Evolutionary conservation across 495 filamentous ascomycete species (phyloP).

Genomic region (Neurospora discreta): DNA sequence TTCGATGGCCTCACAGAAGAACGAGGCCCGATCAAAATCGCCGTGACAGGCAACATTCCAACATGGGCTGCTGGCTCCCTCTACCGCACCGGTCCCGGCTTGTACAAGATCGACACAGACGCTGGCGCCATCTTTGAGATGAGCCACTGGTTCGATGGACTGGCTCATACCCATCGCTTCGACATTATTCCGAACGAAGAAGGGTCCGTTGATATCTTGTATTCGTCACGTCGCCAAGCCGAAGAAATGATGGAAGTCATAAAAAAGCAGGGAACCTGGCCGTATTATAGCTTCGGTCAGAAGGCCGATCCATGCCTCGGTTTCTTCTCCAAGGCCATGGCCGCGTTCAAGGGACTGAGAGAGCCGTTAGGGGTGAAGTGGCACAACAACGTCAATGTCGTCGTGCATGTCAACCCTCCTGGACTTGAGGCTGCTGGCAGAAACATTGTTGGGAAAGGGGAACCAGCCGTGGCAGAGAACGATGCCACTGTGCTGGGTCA

Average conservation of each 20-base stretch:
- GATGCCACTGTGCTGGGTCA: background rate
- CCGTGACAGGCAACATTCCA: conserved; percentile 31
- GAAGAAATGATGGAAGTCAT: conserved; percentile 46
- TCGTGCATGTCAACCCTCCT: conserved; percentile 41
- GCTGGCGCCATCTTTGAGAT: conserved; percentile 43
- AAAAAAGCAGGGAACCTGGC: conserved; percentile 36
- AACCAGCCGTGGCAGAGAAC: background rate
- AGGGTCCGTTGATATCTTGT: conserved; percentile 38
- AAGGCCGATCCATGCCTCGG: conserved; percentile 56
- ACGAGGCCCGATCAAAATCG: conserved; percentile 30
- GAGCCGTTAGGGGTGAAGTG: conserved; percentile 2
- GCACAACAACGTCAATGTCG: conserved; percentile 46
- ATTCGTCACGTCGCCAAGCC: conserved; percentile 57
- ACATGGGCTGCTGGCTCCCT: conserved; percentile 45
- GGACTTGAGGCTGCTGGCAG: conserved; percentile 36
- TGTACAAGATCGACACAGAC: conserved; percentile 43
- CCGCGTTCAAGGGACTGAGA: conserved; percentile 26
- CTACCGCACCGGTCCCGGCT: conserved; percentile 63
- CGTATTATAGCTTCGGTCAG: conserved; percentile 48
- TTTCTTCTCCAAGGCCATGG: conserved; percentile 56
- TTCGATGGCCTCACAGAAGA: conserved; percentile 37
- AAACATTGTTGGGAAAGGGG: conserved; percentile 1
- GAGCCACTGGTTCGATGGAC: conserved; percentile 74
- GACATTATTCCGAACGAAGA: conserved; percentile 38
- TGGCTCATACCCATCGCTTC: conserved; percentile 65